These are phyloP conservation scores for Pleurotus pulmonarius DNA, from an alignment of 768 basidiomycete species.

Conservation along the genomic window DNA sequence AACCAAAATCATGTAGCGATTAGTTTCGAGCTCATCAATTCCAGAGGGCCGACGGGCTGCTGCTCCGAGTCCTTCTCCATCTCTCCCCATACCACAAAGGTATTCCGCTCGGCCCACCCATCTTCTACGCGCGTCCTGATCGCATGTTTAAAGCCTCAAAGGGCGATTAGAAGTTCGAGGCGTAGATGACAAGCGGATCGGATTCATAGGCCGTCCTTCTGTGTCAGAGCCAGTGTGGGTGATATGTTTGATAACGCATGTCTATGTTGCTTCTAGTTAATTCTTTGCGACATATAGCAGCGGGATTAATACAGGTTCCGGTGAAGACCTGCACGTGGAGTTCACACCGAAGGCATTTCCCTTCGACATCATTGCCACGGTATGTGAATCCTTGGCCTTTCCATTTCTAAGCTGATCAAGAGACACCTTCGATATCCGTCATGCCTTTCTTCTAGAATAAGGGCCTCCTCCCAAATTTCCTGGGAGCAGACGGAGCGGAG, in stretches of 20 bases:
- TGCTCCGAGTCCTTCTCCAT: slow-evolving; percentile 16
- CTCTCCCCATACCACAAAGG: slow-evolving; percentile 18
- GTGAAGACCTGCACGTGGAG: slow-evolving; percentile 28
- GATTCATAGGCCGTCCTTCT: slow-evolving; percentile 31
- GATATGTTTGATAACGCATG: too few relatives aligned
- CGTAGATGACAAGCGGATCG: slow-evolving; percentile 23
- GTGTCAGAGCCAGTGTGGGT: slow-evolving; percentile 20
- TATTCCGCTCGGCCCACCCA: slow-evolving; percentile 11
- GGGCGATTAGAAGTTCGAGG: slow-evolving; percentile 35
- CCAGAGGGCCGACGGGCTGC: slow-evolving; percentile 2
- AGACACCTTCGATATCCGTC: not conserved
- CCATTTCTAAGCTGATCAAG: not conserved
- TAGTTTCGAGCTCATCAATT: not conserved
- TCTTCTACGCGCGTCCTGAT: not conserved
- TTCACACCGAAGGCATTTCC: slow-evolving; percentile 22
- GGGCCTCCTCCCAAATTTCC: slow-evolving; percentile 23
- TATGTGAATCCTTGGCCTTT: slow-evolving; percentile 16
- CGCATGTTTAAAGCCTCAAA: slow-evolving; percentile 7
- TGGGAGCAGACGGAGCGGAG: not conserved
- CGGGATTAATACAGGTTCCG: slow-evolving; percentile 27
- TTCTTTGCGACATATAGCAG: slow-evolving; percentile 17
- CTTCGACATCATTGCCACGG: slow-evolving; percentile 33
- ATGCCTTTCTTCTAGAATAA: slow-evolving; percentile 18
- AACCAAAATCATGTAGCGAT: not conserved
- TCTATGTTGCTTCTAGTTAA: too few relatives aligned